Base-by-base conservation (phyloP, 2,329 filamentous ascomycete genomes). In the Pyricularia pennisetigena region DNA sequence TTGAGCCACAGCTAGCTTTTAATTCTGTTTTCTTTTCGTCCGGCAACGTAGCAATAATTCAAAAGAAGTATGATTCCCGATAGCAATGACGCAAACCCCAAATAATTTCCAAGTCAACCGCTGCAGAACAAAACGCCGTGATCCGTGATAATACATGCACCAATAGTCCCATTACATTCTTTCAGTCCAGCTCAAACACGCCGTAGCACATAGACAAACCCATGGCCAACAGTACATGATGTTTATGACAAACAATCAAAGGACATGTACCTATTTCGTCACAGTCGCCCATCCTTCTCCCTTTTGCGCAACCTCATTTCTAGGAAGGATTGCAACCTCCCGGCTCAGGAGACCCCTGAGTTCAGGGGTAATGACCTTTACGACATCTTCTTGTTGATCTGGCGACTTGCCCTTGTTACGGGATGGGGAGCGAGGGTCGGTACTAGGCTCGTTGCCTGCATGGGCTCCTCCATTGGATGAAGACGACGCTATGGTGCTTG, bases 301-400 rank as follows among this genome's bases (percentile, higher is more conserved):
- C 4, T 67, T 63, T 9, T 64, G 9, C 29, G 66, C 66, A 7
- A 67, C 66, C 66, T 67, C 66, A 12, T 64, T 67, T 30, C 66
- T 67, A 63, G 72, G 72, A 30, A 73, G 71, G 4, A 72, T 30
- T 67, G 82, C 81, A 8, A 84, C 79, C 66, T 81, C 78, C 62
- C 79, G 78, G 71, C 81, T 86, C 59, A 88, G 74, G 59, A 88
- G 73, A 69, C 80, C 81, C 65, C 86, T 79, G 71, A 88, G 75
- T 74, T 87, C 85, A 0, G 85, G 85, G 2, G 84, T 86, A 66
- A 88, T 86, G 16, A 85, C 78, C 74, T 81, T 84, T 61, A 79
- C 66, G 1, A 70, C 64, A 10, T 28, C 41, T 12, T 24, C 20
- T 30, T 66, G 59, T 32, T 64, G 57, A 35, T 70, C 70, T 28